Evolutionary conservation across 2,329 filamentous ascomycete species (phyloP).

Genomic region (Dactylellina leptospora): DNA sequence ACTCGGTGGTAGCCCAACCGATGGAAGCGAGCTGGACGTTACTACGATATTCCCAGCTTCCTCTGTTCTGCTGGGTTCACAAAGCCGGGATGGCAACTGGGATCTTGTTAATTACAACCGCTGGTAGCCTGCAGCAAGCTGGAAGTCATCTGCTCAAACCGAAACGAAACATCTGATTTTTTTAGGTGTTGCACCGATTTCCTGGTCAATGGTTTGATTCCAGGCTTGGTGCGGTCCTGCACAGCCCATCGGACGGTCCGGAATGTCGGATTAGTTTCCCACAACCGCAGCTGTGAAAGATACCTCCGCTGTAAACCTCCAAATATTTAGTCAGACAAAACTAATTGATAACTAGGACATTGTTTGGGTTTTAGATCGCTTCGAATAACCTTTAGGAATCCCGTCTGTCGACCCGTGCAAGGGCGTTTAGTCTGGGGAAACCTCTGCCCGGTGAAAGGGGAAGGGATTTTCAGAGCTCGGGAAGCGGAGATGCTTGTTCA

Average conservation of each 20-base stretch:
- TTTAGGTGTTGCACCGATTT: conserved; percentile 15
- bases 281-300: conserved; percentile 22
- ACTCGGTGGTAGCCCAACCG: conserved; percentile 10
- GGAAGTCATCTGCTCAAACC: conserved; percentile 51
- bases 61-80: background rate
- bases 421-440: conserved; percentile 21
- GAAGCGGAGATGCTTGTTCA: conserved; percentile 26
- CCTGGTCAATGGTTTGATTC: background rate
- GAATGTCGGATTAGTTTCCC: conserved; percentile 52
- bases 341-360: background rate
- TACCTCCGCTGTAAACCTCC: conserved; percentile 8
- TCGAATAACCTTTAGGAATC: background rate
- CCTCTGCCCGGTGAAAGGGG: conserved; percentile 17
- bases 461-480: conserved; percentile 47
- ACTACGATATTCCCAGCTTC: conserved; percentile 35
- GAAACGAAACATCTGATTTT: conserved; percentile 50
- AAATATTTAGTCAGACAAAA: background rate
- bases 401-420: conserved; percentile 2
- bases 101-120: conserved; percentile 37
- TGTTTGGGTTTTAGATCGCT: background rate
- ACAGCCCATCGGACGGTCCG: conserved; percentile 46
- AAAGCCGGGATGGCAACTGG: conserved; percentile 26
- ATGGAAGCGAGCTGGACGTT: conserved; percentile 38
- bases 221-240: conserved; percentile 15
- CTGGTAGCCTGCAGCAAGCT: conserved; percentile 31